Percentiles rank a stretch among this genome's conserved stretches.
phyloP scores from a whole-genome alignment of 2,329 filamentous ascomycete genomes.

The Stemphylium lycopersici region DNA sequence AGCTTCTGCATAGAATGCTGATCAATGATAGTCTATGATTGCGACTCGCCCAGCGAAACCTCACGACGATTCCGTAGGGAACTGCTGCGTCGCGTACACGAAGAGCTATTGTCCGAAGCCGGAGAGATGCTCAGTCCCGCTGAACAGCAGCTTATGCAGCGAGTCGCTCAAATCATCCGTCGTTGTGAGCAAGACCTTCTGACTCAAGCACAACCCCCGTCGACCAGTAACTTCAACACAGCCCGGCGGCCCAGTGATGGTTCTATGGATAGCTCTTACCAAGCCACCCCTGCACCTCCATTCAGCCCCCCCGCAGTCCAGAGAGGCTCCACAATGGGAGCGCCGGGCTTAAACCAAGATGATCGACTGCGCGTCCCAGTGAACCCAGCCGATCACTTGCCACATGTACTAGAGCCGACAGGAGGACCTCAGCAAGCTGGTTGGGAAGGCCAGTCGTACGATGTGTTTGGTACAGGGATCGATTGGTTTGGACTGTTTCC shows the following conservation, averaged over 20 bases:
- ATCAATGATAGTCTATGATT: constrained; percentile 42
- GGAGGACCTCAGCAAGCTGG: not conserved
- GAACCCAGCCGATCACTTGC: not conserved
- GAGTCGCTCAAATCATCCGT: constrained; percentile 37
- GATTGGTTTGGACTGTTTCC: constrained; percentile 32
- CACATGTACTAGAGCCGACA: constrained; percentile 8
- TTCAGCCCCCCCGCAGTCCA: not conserved
- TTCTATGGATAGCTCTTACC: constrained; percentile 9
- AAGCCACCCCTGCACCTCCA: constrained; percentile 1
- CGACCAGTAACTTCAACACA: not conserved
- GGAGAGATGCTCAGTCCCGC: constrained; percentile 25
- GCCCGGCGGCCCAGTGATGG: constrained; percentile 1
- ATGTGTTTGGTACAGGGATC: constrained; percentile 21
- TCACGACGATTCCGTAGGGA: constrained; percentile 42
- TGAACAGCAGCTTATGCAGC: constrained; percentile 36
- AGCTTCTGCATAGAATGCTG: not conserved
- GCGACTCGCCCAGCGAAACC: constrained; percentile 32
- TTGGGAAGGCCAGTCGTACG: constrained; percentile 15
- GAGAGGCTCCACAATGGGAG: not conserved
- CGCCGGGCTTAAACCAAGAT: not conserved
- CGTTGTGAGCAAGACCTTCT: constrained; percentile 35
- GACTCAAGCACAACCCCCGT: constrained; percentile 10
- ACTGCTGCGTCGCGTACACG: constrained; percentile 42
- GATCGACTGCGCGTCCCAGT: not conserved
- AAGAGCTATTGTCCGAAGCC: constrained; percentile 37